Percentiles rank a stretch among this genome's conserved stretches.
phyloP scores from a whole-genome alignment of 2,329 filamentous ascomycete species.

The Lachnellula cervina region DNA sequence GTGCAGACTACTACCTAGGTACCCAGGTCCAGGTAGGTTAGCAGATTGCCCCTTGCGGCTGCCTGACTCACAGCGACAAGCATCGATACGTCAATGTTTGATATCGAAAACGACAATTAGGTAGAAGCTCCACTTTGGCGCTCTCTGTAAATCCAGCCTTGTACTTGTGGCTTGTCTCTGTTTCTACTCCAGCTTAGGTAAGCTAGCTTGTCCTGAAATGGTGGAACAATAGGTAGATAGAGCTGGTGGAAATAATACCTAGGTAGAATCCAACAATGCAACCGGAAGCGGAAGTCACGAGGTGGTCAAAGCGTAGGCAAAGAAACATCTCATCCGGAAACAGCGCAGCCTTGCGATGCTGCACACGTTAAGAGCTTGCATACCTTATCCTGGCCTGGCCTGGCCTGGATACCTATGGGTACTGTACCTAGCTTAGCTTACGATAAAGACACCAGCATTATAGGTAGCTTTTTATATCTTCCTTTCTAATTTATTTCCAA shows the following conservation, averaged over 20 bases:
- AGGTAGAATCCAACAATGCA: not conserved
- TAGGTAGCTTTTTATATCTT: no score
- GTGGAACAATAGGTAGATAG: no score
- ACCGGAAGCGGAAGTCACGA: not conserved
- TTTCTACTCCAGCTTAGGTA: not conserved
- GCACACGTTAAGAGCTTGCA: constrained; percentile 5
- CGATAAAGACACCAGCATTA: not conserved
- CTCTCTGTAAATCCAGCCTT: not conserved
- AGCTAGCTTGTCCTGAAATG: not conserved
- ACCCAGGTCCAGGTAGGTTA: no score
- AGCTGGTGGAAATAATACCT: no score
- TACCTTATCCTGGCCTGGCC: no score
- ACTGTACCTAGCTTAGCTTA: no score
- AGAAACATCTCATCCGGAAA: not conserved
- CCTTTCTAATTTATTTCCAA: no score
- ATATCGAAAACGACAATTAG: not conserved
- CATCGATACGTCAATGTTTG: not conserved
- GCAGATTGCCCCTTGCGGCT: not conserved
- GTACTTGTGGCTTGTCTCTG: not conserved
- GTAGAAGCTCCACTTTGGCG: not conserved
- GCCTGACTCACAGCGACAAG: not conserved
- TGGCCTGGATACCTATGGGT: no score
- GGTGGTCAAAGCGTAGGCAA: not conserved
- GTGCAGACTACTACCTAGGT: no score
- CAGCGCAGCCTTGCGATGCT: not conserved